Base-by-base conservation (phyloP, 306 rosid genomes). In the Trifolium pratense region DNA sequence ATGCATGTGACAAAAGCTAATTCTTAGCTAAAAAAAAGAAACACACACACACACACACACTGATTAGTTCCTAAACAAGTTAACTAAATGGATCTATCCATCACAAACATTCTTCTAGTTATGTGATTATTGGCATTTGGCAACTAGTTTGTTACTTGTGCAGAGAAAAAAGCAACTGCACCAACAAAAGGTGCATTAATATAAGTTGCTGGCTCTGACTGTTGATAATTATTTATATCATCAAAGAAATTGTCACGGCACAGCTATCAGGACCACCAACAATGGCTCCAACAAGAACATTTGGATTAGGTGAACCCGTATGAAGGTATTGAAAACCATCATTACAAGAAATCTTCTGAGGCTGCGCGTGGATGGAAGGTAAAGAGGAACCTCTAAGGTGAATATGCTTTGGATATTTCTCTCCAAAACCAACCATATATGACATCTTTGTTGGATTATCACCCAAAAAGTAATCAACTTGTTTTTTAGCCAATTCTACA, bases 251-350 rank as follows among this genome's bases (percentile, higher is more conserved):
- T 83, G 77, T 93, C 97, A 1, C 21, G 70, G 25, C 58, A n/a
- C n/a, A n/a, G n/a, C n/a, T 85, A 65, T 93, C 97, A 15, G 98
- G 98, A 61, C 98, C 98, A n/a, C 98, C 97, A 1, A 93, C 90
- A 0, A 93, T 73, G 68, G 97, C 96, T 34, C 98, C 98, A 25
- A 85, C 82, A 7, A 87, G 93, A 53, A 83, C 64, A 75, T 91
- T 93, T 1, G 98, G 98, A 45, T 93, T 89, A 2, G 89, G 88
- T 0, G 96, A 86, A 2, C 70, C 48, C 0, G 93, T 86, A 55
- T 78, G 1, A 6, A 83, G 80, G 71, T 80, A 87, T 40, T 80
- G 91, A 77, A 87, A 93, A 0, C 96, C 93, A 0, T 83, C 17
- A 71, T 75, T 74, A 74, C 98, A 91, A 6, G 87, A 26, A 66